phyloP scores from a whole-genome alignment of 73 alveolate species.

The Uronychia binucleata region DNA sequence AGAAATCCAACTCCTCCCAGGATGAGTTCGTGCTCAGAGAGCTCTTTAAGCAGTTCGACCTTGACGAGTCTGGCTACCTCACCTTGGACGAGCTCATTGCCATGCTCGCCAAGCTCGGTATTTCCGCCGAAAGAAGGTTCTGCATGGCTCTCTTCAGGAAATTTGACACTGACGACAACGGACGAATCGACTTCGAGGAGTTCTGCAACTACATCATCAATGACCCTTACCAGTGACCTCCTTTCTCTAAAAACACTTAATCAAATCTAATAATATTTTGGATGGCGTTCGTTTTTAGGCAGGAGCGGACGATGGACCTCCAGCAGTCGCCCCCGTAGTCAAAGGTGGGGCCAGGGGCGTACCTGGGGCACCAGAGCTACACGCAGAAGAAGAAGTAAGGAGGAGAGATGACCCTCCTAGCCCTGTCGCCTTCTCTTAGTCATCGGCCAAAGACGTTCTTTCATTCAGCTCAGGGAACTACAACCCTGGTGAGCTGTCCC shows the following conservation, averaged over 20 bases:
- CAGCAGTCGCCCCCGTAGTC: constrained; percentile 8
- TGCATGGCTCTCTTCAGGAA: constrained; percentile 26
- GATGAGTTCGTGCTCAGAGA: constrained; percentile 52
- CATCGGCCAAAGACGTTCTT: no score
- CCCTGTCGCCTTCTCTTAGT: no score
- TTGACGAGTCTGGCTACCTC: constrained; percentile 14
- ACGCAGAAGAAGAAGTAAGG: neutral
- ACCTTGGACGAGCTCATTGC: constrained; percentile 46
- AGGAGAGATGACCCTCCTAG: no score
- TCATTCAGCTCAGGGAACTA: neutral
- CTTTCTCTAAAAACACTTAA: constrained; percentile 5
- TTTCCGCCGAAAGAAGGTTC: constrained; percentile 29
- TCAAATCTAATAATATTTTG: neutral
- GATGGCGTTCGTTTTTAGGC: constrained; percentile 67
- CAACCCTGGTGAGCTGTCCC: neutral
- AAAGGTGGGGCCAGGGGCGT: constrained; percentile 61
- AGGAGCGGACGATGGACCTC: constrained; percentile 50
- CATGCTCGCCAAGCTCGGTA: constrained; percentile 33
- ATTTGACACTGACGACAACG: constrained; percentile 26
- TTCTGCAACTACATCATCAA: constrained; percentile 38
- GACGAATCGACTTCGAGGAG: constrained; percentile 46
- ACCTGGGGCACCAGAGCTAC: constrained; percentile 45
- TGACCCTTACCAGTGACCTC: constrained; percentile 38
- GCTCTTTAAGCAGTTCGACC: constrained; percentile 35
- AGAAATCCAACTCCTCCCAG: constrained; percentile 25